Evolutionary conservation across 768 basidiomycete genomes (phyloP), one percentile per base, ranked within the genome.

Genomic region (Coprinopsis marcescibilis): DNA sequence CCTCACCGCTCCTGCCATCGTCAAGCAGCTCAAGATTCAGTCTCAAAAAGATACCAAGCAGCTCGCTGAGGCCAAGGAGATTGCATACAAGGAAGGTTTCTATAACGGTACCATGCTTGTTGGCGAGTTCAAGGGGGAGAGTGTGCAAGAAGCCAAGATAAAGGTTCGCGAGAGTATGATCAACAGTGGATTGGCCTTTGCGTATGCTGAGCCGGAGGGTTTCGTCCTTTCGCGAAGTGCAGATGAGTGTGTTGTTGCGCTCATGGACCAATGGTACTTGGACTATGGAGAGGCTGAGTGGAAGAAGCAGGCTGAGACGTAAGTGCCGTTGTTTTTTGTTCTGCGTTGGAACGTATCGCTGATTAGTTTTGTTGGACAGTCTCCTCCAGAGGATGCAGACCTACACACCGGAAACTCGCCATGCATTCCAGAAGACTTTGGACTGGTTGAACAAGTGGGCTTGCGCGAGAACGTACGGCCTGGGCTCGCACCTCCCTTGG

Each of bases 221-320:
- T 62, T 89, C 54, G 85, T 97, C 58, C 80, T 93, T 57, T 89
- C 85, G 36, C 76, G 95, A 35, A 91, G 87, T 64, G 81, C 78
- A n/a, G 96, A 99, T 59, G 95, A 97, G 66, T 99, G 96, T 69
- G 89, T 97, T 15, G 92, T 99, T 48, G 94, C 95, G 2, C 69
- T 99, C 54, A 94, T 93, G 81, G 96, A 99, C 62, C 96, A 99
- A 66, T 99, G 95, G 94, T 99, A 98, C 65, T 68, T 98, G 64
- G 92, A 98, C 65, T 99, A 97, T 57, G 96, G 95, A 56, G 92
- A 97, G 70, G 64, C 79, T 1, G 61, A 63, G n/a, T 99, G 96
- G 96, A 88, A 84, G 63, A 78, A 75, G 13, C 77, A 89, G 58
- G 81, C 90, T 4, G 87, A 92, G 63, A 82, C 75, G 91, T 90